Evolutionary conservation across 2,329 filamentous ascomycete species (phyloP).

Genomic region (Microsporum audouinii): DNA sequence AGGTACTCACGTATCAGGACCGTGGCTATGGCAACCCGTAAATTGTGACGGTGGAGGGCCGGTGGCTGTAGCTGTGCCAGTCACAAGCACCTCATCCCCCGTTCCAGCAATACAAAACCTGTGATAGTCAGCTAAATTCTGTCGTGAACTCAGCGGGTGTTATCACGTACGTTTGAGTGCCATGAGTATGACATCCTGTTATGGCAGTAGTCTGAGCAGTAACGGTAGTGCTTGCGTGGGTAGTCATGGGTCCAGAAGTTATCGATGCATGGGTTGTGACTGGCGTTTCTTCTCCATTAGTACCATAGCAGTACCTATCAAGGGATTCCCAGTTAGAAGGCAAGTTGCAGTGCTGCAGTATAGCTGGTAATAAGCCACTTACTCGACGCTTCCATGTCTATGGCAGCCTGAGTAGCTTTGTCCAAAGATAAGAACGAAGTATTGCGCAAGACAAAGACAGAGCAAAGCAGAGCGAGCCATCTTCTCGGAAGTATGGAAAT

Average conservation of each 20-base stretch:
- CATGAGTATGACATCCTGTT: constrained; percentile 44
- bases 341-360: not conserved
- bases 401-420: constrained; percentile 24
- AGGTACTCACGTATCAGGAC: constrained; percentile 42
- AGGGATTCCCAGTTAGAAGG: not conserved
- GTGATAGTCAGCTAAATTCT: constrained; percentile 10
- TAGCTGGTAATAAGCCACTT: not conserved
- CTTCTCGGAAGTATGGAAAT: not conserved
- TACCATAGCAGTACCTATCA: constrained; percentile 20
- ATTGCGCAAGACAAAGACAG: not conserved
- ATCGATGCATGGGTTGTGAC: constrained; percentile 16
- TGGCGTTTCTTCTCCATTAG: constrained; percentile 21
- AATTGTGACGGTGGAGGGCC: constrained; percentile 48
- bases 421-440: constrained; percentile 1
- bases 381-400: constrained; percentile 22
- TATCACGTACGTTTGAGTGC: constrained; percentile 29
- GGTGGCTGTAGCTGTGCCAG: constrained; percentile 41
- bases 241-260: constrained; percentile 14
- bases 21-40: constrained; percentile 55
- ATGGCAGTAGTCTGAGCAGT: constrained; percentile 36
- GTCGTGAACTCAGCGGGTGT: not conserved
- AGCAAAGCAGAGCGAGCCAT: not conserved
- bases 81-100: constrained; percentile 30
- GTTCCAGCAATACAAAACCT: constrained; percentile 27
- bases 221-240: constrained; percentile 21